phyloP scores from a whole-genome alignment of 2,329 filamentous ascomycete species.

The Fusarium pseudoanthophilum region DNA sequence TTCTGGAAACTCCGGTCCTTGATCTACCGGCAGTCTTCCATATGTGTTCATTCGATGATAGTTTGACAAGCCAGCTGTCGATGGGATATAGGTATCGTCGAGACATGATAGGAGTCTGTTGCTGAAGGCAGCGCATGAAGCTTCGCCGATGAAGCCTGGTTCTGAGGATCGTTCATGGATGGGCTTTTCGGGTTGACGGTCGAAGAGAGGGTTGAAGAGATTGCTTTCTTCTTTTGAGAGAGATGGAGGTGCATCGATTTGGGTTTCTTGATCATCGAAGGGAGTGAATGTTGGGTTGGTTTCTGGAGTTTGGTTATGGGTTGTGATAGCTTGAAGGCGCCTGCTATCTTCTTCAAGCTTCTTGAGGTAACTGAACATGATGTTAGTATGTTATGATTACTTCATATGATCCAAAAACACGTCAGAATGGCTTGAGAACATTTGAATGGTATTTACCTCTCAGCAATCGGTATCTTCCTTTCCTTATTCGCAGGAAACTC shows the following conservation, averaged over 20 bases:
- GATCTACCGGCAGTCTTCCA: background rate
- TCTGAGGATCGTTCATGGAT: slow-evolving; percentile 34
- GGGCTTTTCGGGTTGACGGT: slow-evolving; percentile 33
- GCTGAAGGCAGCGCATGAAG: slow-evolving; percentile 47
- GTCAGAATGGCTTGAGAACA: background rate
- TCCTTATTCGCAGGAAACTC: slow-evolving; percentile 54
- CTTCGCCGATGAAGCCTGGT: slow-evolving; percentile 46
- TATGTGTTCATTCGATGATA: slow-evolving; percentile 33
- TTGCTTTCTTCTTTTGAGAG: slow-evolving; percentile 44
- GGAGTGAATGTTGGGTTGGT: slow-evolving; percentile 21
- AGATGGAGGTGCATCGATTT: slow-evolving; percentile 27
- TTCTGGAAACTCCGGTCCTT: slow-evolving; percentile 35
- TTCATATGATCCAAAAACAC: accelerated
- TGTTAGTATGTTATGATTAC: background rate
- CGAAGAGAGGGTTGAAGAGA: slow-evolving; percentile 45
- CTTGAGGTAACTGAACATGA: slow-evolving; percentile 22
- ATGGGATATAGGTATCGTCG: slow-evolving; percentile 43
- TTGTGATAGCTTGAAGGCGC: background rate
- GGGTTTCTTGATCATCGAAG: slow-evolving; percentile 22
- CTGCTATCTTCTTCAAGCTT: slow-evolving; percentile 31
- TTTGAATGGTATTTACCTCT: slow-evolving; percentile 11
- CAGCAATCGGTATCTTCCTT: slow-evolving; percentile 50
- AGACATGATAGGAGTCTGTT: slow-evolving; percentile 46
- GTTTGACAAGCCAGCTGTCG: slow-evolving; percentile 44
- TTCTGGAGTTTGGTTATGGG: slow-evolving; percentile 30